A percentile compares a stretch with the other conserved stretches of the same genome.
These are phyloP conservation scores for Cystobasidium ongulense DNA, from an alignment of 768 basidiomycete genomes.

Conservation along the genomic window DNA sequence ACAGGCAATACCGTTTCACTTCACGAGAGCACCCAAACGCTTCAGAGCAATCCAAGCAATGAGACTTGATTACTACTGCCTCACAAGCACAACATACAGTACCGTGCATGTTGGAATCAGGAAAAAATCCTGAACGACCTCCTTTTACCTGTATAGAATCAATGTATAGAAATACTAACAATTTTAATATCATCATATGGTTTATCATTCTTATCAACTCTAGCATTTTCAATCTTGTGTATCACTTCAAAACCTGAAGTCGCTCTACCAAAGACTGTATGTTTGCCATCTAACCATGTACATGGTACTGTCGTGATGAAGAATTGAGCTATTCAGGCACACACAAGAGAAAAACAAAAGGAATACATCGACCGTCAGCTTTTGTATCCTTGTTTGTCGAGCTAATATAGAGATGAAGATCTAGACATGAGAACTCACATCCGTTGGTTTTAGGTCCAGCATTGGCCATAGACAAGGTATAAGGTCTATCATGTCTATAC, in stretches of 20 bases:
- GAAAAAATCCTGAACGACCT: background rate
- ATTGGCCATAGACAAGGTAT: conserved; percentile 89
- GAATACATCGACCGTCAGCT: conserved; percentile 69
- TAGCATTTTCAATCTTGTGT: conserved; percentile 52
- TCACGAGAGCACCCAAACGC: too few species aligned
- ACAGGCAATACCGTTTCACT: too few species aligned
- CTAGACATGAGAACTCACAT: conserved; percentile 53
- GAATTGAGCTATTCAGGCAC: conserved; percentile 34
- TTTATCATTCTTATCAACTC: conserved; percentile 45
- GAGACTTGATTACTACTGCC: too few species aligned
- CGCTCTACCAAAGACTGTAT: conserved; percentile 76
- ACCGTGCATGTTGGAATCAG: background rate
- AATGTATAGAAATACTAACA: conserved; percentile 17
- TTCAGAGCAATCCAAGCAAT: too few species aligned
- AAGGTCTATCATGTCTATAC: conserved; percentile 84
- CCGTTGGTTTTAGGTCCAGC: conserved; percentile 76
- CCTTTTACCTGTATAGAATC: background rate
- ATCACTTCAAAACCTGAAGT: conserved; percentile 87
- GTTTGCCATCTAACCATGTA: conserved; percentile 37
- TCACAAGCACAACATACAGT: background rate
- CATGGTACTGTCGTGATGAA: conserved; percentile 35
- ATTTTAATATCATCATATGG: conserved; percentile 40
- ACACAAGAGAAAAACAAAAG: background rate
- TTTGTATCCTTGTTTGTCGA: background rate
- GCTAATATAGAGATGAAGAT: conserved; percentile 55